Evolutionary conservation across 1,139 yeast genomes (phyloP).

Genomic region (Saccharomyces hybrid): DNA sequence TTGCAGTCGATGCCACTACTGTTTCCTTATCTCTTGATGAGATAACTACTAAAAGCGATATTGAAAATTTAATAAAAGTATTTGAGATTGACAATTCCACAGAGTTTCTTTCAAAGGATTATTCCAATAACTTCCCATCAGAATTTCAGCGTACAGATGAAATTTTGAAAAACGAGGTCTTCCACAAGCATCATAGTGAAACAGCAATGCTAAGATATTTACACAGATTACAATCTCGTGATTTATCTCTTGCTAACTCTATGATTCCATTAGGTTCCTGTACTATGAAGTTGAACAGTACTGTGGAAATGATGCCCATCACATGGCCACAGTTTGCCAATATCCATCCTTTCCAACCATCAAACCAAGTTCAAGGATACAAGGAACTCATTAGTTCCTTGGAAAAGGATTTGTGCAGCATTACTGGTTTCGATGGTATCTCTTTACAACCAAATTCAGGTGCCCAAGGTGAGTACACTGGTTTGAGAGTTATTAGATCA

Average conservation of each 20-base stretch:
- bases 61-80: constrained; percentile 48
- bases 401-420: constrained; percentile 78
- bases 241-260: constrained; percentile 85
- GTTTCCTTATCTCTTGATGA: constrained; percentile 82
- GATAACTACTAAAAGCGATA: constrained; percentile 61
- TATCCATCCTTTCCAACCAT: constrained; percentile 89
- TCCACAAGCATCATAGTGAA: constrained; percentile 84
- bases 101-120: constrained; percentile 9
- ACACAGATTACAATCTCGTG: constrained; percentile 78
- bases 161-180: constrained; percentile 66
- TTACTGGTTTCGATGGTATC: constrained; percentile 91
- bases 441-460: constrained; percentile 96
- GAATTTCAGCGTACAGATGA: constrained; percentile 54
- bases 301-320: constrained; percentile 89
- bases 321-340: constrained; percentile 89
- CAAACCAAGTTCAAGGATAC: constrained; percentile 81
- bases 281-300: constrained; percentile 93
- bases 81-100: constrained; percentile 36
- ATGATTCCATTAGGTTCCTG: constrained; percentile 98
- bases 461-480: constrained; percentile 97
- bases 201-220: constrained; percentile 89
- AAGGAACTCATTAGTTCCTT: constrained; percentile 64
- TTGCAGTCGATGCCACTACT: constrained; percentile 53
- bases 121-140: constrained; percentile 36
- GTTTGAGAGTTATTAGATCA: constrained; percentile 75